Percentiles rank a stretch among this genome's conserved stretches.
Evolutionary conservation across 352 stramenopile species (phyloP).

Genomic region (Phytophthora palmivora): DNA sequence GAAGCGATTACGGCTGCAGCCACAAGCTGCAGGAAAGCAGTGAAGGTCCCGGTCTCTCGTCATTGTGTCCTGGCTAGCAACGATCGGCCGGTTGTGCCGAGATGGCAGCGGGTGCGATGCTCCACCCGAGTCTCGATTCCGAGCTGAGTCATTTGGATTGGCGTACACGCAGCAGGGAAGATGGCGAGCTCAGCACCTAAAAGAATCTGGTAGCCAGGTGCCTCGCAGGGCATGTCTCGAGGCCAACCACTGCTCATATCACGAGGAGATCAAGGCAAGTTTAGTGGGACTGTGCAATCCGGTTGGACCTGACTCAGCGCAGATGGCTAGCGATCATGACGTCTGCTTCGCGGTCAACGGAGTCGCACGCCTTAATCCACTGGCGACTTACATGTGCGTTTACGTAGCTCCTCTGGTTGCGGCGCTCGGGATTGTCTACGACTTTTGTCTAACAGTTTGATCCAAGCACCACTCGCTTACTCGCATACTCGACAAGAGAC

Average conservation of each 20-base stretch:
- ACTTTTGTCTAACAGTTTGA: slow-evolving; percentile 10
- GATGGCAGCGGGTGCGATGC: background rate
- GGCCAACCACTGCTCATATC: slow-evolving; percentile 1
- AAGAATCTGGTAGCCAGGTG: background rate
- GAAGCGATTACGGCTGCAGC: slow-evolving; percentile 22
- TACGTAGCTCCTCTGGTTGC: slow-evolving; percentile 6
- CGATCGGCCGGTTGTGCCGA: slow-evolving; percentile 16
- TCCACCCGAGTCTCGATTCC: too few species aligned
- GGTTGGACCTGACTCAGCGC: background rate
- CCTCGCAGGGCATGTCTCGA: slow-evolving; percentile 16
- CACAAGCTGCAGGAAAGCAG: slow-evolving; percentile 14
- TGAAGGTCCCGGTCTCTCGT: slow-evolving; percentile 29
- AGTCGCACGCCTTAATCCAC: slow-evolving; percentile 1
- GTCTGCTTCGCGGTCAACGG: background rate
- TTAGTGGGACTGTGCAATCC: slow-evolving; percentile 1
- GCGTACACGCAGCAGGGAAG: slow-evolving; percentile 2
- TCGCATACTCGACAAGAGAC: slow-evolving; percentile 31
- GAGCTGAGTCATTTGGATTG: slow-evolving; percentile 17
- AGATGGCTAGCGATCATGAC: background rate
- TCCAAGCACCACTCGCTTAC: slow-evolving; percentile 25
- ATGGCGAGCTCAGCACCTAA: slow-evolving; percentile 5
- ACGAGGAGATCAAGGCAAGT: slow-evolving; percentile 2
- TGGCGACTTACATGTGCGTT: slow-evolving; percentile 4
- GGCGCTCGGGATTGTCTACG: slow-evolving; percentile 8
- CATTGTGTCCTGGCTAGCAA: slow-evolving; percentile 1